phyloP scores from a whole-genome alignment of 345 rosid genomes.

The Excoecaria agallocha region DNA sequence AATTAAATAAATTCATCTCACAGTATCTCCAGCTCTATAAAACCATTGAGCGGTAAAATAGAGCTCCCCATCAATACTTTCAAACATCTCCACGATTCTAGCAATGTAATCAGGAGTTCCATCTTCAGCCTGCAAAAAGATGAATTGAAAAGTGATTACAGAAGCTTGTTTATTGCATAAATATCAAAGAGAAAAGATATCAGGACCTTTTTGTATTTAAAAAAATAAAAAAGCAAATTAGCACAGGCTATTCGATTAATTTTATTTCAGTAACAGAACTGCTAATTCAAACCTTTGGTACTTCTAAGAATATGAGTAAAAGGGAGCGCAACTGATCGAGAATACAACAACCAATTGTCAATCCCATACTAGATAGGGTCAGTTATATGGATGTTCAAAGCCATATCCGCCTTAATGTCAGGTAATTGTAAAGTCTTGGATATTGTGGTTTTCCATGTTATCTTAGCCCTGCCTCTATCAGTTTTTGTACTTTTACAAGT shows the following conservation, averaged over 20 bases:
- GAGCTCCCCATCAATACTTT: constrained; percentile 21
- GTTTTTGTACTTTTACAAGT: too few species aligned
- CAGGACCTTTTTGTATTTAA: neutral
- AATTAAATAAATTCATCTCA: constrained; percentile 17
- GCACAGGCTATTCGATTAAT: neutral
- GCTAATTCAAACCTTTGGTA: neutral
- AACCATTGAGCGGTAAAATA: constrained; percentile 40
- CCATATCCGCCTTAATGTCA: too few species aligned
- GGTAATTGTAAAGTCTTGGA: too few species aligned
- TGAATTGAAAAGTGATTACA: neutral
- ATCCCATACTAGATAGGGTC: too few species aligned
- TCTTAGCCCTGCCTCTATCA: too few species aligned
- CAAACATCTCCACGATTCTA: constrained; percentile 37
- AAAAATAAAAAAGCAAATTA: neutral
- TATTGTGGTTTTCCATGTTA: too few species aligned
- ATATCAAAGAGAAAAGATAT: neutral
- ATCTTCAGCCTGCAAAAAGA: constrained; percentile 26
- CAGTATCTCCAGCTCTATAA: constrained; percentile 41
- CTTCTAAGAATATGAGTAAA: neutral
- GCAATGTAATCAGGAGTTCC: constrained; percentile 37
- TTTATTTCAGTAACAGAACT: neutral
- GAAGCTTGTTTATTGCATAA: neutral
- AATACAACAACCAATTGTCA: neutral
- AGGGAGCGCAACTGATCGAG: neutral
- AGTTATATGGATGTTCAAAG: too few species aligned